Evolutionary conservation across 345 rosid genomes (phyloP).

Genomic region (Draba incana): DNA sequence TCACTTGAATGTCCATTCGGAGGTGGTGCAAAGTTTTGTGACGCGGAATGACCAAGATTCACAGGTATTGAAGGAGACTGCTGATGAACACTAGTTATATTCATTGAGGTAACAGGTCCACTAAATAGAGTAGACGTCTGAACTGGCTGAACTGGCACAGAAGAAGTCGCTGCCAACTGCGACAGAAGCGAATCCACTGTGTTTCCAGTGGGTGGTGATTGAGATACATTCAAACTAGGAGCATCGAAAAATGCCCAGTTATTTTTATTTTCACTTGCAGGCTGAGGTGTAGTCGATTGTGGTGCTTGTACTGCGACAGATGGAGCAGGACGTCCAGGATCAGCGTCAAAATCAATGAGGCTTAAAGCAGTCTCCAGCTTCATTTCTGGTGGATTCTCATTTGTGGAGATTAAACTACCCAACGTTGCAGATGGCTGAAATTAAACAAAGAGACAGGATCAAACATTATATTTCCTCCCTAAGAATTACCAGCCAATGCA

Average conservation of each 20-base stretch:
- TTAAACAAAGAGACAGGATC: slow-evolving; percentile 24
- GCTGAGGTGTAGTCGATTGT: slow-evolving; percentile 44
- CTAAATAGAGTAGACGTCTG: slow-evolving; percentile 46
- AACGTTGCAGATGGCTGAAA: slow-evolving; percentile 75
- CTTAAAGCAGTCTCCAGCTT: slow-evolving; percentile 64
- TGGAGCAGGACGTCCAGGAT: slow-evolving; percentile 61
- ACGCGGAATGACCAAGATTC: slow-evolving; percentile 45
- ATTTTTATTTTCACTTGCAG: slow-evolving; percentile 39
- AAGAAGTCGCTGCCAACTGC: slow-evolving; percentile 60
- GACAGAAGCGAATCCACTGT: slow-evolving; percentile 81
- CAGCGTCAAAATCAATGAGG: slow-evolving; percentile 93
- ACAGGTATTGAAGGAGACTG: neutral
- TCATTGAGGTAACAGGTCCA: slow-evolving; percentile 33
- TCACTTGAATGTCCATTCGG: slow-evolving; percentile 50
- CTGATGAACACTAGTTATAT: too few relatives aligned
- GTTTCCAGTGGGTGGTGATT: slow-evolving; percentile 55
- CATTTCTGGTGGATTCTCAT: slow-evolving; percentile 66
- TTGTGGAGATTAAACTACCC: slow-evolving; percentile 64
- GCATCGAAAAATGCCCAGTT: slow-evolving; percentile 46
- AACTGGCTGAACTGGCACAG: slow-evolving; percentile 59
- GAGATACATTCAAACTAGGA: slow-evolving; percentile 49
- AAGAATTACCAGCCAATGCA: neutral
- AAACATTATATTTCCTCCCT: slow-evolving; percentile 3
- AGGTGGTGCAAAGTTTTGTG: slow-evolving; percentile 52
- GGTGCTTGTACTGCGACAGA: slow-evolving; percentile 52